Evolutionary conservation across 495 filamentous ascomycete species (phyloP), one percentile per base, ranked within the genome.

Genomic region (Annulohypoxylon stygium): DNA sequence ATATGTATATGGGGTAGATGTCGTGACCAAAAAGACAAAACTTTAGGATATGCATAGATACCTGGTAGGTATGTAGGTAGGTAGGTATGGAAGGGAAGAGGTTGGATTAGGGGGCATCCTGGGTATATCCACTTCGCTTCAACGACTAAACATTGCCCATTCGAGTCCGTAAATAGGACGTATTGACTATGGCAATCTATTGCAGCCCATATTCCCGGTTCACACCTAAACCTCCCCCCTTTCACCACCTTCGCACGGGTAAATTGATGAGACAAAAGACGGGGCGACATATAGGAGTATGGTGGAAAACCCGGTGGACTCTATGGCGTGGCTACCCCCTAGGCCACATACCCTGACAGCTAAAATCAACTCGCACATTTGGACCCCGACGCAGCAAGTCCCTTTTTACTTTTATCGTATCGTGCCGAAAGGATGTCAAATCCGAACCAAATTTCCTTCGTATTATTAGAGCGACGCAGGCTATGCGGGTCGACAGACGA

Each of bases 21-120:
- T 71, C 61, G 68, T 71, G 53, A 65, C 68, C 54, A 25, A 30
- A 61, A 26, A 62, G 33, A 61, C 34, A 63, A 43, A 36, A 36
- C 25, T 9, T 45, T 45, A 2, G 37, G 48, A 12, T 36, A 57
- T 25, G 51, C 37, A 47, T 36, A 30, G 30, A 30, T 30, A 23
- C 20, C 20, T 23, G 20, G 20, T 23, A n/a, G n/a, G n/a, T n/a
- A n/a, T n/a, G n/a, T n/a, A n/a, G n/a, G n/a, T 36, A 30, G 26
- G 30, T 30, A 30, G 30, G 5, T 30, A 57, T 25, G 39, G 51
- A 47, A 47, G 57, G 45, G 50, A 25, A 36, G 62, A 7, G 30
- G 53, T 34, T 34, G 51, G 48, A 48, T 18, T 57, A 14, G 43
- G 23, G 34, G 53, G 20, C 20, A 30, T 34, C 26, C 14, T 58